These are phyloP conservation scores for Candida railenensis DNA, from an alignment of 805 yeast species.

Conservation along the genomic window DNA sequence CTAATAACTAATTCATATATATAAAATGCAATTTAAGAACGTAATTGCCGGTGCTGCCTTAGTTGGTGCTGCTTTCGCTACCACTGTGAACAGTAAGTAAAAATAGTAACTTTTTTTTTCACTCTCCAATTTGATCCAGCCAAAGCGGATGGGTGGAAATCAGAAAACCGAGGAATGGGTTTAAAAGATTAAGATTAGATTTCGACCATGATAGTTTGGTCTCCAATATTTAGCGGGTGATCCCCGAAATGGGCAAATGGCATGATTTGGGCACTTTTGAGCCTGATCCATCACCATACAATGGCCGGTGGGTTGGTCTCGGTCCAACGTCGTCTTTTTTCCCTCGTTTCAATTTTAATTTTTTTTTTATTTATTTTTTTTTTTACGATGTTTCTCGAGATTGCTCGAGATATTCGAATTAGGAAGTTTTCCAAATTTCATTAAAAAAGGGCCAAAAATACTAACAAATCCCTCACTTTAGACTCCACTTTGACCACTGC, in stretches of 20 bases:
- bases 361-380: too few relatives aligned
- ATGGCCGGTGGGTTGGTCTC: not conserved
- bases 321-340: not conserved
- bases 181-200: too few relatives aligned
- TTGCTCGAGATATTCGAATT: too few relatives aligned
- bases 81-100: slow-evolving; percentile 20
- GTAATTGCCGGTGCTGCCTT: slow-evolving; percentile 48
- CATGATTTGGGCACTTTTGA: too few relatives aligned
- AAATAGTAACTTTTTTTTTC: not conserved
- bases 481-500: slow-evolving; percentile 50
- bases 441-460: slow-evolving; percentile 1
- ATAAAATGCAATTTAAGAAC: slow-evolving; percentile 56
- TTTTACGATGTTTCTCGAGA: not conserved
- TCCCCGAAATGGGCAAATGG: too few relatives aligned
- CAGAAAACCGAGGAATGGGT: too few relatives aligned
- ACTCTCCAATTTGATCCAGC: not conserved
- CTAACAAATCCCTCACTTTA: slow-evolving; percentile 10
- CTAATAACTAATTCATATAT: not conserved
- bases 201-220: too few relatives aligned
- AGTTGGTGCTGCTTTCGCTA: slow-evolving; percentile 43
- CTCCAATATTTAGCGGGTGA: too few relatives aligned
- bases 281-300: too few relatives aligned
- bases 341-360: not conserved
- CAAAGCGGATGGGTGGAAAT: too few relatives aligned
- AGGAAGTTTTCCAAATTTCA: not conserved